Conservation (phyloP, 805 yeast species). For the Torulaspora maleeae region DNA sequence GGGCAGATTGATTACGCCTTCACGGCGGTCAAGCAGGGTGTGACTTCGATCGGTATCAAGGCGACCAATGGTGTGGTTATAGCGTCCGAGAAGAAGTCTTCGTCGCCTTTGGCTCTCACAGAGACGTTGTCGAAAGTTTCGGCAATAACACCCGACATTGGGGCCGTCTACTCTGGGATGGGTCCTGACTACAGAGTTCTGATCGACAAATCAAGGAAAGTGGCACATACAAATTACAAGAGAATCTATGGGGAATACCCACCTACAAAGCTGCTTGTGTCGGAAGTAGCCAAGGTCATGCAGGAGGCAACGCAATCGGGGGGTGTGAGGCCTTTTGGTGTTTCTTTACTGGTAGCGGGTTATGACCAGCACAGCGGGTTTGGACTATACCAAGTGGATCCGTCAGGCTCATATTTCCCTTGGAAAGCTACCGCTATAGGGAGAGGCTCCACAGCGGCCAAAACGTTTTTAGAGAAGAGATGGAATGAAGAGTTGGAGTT, state of each 20-base stretch:
- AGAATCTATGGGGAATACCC: constrained; percentile 95
- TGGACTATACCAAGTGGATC: constrained; percentile 94
- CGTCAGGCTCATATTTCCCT: constrained; percentile 95
- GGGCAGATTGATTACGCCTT: constrained; percentile 97
- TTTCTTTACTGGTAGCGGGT: constrained; percentile 89
- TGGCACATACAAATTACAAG: constrained; percentile 88
- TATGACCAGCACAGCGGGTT: constrained; percentile 71
- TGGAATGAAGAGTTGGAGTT: constrained; percentile 97
- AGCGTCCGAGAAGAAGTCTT: constrained; percentile 91
- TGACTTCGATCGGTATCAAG: constrained; percentile 89
- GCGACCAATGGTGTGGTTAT: constrained; percentile 94
- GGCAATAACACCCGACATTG: constrained; percentile 87
- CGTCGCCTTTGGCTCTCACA: constrained; percentile 68
- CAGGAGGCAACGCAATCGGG: constrained; percentile 99
- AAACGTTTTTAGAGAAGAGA: constrained; percentile 94
- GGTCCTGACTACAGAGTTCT: constrained; percentile 97
- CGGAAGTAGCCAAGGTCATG: constrained; percentile 92
- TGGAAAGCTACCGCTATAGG: constrained; percentile 99
- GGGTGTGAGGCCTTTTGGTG: constrained; percentile 99
- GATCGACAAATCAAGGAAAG: constrained; percentile 88
- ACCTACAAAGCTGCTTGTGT: constrained; percentile 88
- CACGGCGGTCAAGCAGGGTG: constrained; percentile 97
- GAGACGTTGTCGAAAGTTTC: constrained; percentile 77
- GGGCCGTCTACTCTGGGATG: constrained; percentile 97
- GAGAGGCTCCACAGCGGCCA: constrained; percentile 91